Evolutionary conservation across 306 rosid genomes (phyloP), one percentile per base, ranked within the genome.

Genomic region (Cicer bijugum): DNA sequence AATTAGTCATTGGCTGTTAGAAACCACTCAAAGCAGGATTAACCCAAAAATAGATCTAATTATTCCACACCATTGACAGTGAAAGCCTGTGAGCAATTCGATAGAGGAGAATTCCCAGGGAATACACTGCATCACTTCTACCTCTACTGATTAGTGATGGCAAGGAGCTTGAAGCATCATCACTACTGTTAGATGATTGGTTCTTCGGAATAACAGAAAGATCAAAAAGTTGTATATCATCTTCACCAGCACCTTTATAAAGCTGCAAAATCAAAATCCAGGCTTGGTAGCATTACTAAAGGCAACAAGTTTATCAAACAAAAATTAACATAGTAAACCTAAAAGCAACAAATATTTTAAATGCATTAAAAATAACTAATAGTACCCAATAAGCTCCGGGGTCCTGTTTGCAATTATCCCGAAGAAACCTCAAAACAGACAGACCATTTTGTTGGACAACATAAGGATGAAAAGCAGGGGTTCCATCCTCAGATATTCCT

Each of bases 381-480:
- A 65, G 67, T 88, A 93, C 98, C 98, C 98, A 93, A 86, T 93
- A 93, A 69, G 96, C 92, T 69, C 96, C 98, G 61, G 97, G 98
- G 77, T 93, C 98, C 89, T 93, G 96, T 81, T 88, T 91, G 91
- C 98, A 93, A 81, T 93, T 93, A 66, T 93, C 98, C 82, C 75
- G 96, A 81, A 93, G 96, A 83, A 93, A 93, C 86, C 98, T 91
- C 89, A 91, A 83, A 88, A 93, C 97, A 75, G 98, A 89, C 52
- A 88, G 90, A 82, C 98, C 98, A 81, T 93, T 93, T 76, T 93
- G 96, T 85, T 93, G 97, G 77, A 93, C 93, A 70, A 91, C 98
- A 69, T 89, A 60, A 50, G 98, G 98, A 84, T 93, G 93, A 81
- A 93, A 93, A 46, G 98, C 98, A 46, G 97, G 97, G 48, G 92